phyloP scores from a whole-genome alignment of 176 grass and related monocot species.

The Aegilops tauschii region DNA sequence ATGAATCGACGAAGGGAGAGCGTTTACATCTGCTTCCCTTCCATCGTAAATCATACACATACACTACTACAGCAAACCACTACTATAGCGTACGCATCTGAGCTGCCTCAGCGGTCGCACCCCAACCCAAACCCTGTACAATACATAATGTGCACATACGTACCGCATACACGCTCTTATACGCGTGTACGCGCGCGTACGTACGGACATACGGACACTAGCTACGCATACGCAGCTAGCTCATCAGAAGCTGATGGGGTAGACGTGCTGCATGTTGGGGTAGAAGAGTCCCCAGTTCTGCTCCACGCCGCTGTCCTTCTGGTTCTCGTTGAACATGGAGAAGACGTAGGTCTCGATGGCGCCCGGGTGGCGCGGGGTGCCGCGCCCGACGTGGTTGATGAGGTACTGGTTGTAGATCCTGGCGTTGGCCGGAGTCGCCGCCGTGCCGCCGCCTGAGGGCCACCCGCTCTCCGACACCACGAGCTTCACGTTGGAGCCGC shows the following conservation, averaged over 20 bases:
- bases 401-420: slow-evolving; percentile 74
- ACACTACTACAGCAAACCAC: not conserved
- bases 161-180: not conserved
- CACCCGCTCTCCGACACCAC: slow-evolving; percentile 74
- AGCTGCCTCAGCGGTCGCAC: slow-evolving; percentile 45
- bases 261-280: slow-evolving; percentile 65
- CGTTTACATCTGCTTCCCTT: not conserved
- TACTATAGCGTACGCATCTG: slow-evolving; percentile 48
- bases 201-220: not conserved
- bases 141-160: slow-evolving; percentile 26
- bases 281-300: slow-evolving; percentile 85
- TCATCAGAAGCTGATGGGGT: slow-evolving; percentile 61
- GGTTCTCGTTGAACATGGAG: slow-evolving; percentile 83
- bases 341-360: slow-evolving; percentile 65
- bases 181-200: not conserved
- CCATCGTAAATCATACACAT: not conserved
- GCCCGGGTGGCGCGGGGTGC: slow-evolving; percentile 58
- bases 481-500: slow-evolving; percentile 34
- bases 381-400: slow-evolving; percentile 50
- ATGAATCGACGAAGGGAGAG: slow-evolving; percentile 5
- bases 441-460: slow-evolving; percentile 46
- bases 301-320: slow-evolving; percentile 52
- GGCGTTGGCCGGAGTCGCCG: slow-evolving; percentile 33
- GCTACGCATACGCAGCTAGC: not conserved
- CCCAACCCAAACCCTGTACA: slow-evolving; percentile 20